Evolutionary conservation across 2,329 filamentous ascomycete genomes (phyloP), one percentile per base, ranked within the genome.

Genomic region (Cadophora sp.): DNA sequence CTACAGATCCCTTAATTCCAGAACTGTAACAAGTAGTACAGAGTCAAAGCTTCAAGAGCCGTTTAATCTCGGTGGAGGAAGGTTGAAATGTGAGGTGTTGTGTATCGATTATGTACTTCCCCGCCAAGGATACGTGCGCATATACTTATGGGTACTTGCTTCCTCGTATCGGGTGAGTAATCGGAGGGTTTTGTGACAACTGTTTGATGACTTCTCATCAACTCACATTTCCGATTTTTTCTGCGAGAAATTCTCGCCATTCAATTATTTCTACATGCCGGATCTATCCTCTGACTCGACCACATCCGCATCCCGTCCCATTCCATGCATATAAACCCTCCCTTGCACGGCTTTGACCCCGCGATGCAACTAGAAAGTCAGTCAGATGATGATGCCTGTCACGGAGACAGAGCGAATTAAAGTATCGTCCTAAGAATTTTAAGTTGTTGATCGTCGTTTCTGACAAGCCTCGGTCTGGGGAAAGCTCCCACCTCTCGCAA

Each of bases 381-480:
- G 36, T 58, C 55, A 58, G 36, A 58, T 41, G 55, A 58, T 43
- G 20, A 27, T 24, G 36, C 20, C 20, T 36, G 43, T 24, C 20
- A 22, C 20, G 45, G 41, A 45, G 62, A 59, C 8, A 45, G 30
- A 51, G 11, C 20, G 55, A 39, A 64, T 41, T 64, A 64, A 59
- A 30, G 62, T 59, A 53, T 30, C 13, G 51, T 50, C 45, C 53
- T 43, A 51, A 50, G 24, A 48, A 43, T 41, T 58, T 58, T 43
- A 58, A 41, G 55, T 43, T 41, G 55, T 58, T 6, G 62, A 64
- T 64, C 50, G 51, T 58, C n/a, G 47, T 20, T 63, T 53, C 24
- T 59, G 51, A 59, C 39, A 36, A 50, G 62, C 62, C 62, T 65
- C 62, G 62, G 62, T 24, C n/a, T 36, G 27, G 47, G 39, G 60